Evolutionary conservation across 805 yeast genomes (phyloP), one percentile per base, ranked within the genome.

Genomic region (Hanseniaspora meyeri): DNA sequence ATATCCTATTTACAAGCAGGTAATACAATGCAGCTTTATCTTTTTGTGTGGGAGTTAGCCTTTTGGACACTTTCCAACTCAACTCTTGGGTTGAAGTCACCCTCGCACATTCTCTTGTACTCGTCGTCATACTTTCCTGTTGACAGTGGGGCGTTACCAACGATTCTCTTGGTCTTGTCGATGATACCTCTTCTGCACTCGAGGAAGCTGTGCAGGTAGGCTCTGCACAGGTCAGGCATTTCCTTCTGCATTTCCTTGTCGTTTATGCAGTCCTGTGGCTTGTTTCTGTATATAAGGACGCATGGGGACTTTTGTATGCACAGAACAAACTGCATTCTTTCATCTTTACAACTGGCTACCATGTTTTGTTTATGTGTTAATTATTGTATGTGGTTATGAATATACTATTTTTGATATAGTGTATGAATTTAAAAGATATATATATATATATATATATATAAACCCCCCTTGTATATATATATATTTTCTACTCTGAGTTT

Each of bases 241-340:
- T 87, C 85, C 57, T 77, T 76, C 48, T 82, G 75, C 38, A 91
- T 76, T 60, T 83, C 83, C 1, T 95, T 95, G 60, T 90, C 76
- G 40, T 85, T 84, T 20, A 90, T 69, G 66, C 98, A 91, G 58
- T 88, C 83, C 60, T 87, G 83, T 2, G 97, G 97, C 1, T 87
- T 87, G 69, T 93, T 77, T 61, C 98, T 77, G 60, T 93, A 87
- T 24, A 91, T 77, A 72, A 91, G 76, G 51, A 91, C 98, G 69
- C 98, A 91, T 16, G 97, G 97, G 5, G 97, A 89, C 65, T 97
- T 79, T 68, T 91, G 98, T 50, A 91, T 76, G 68, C 98, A 91
- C 20, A 91, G 82, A 10, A 97, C 97, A 58, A 93, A 87, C n/a
- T 95, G 96, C 63, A 80, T 88, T 65, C 90, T 80, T 66, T 91